Base-by-base conservation (phyloP, 768 basidiomycete species). In the Suillus variegatus region DNA sequence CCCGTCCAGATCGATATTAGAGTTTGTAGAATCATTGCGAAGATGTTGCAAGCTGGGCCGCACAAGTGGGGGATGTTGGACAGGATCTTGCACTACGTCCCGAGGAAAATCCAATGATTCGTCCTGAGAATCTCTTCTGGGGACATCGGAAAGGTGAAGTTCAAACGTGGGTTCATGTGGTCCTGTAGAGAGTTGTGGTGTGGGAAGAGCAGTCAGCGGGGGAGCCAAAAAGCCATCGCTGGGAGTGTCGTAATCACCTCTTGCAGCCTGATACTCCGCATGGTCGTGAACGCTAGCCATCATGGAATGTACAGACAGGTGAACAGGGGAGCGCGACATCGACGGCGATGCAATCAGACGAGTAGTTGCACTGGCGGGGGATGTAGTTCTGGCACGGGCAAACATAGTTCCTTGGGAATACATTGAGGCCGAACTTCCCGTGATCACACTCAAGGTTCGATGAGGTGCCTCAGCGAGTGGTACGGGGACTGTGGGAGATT, bases 1-100 rank as follows among this genome's bases (percentile, higher is more conserved):
- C 56, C 63, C 66, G 18, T 69, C 41, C 57, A 65, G 58, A 57
- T 69, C 61, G n/a, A 69, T 57, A 52, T 22, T 67, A 22, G 68
- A 67, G 32, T 1, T 46, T 4, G 51, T 36, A 14, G 68, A 69
- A 22, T 69, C 66, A 36, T 40, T 56, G 36, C 68, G 68, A 41
- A 52, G 41, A 22, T 66, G 67, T 55, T 55, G 54, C 54, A 55
- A 36, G 40, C 14, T 13, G 13, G 60, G 43, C 32, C 60, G 64
- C 9, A 44, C 36, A 40, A 25, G 22, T 5, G 35, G 25, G 12
- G 52, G n/a, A 28, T 41, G 22, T 28, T 16, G 44, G 6, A 40
- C n/a, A 16, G 38, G 38, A 12, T 32, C 35, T n/a, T 36, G 64
- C 16, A 62, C 40, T 14, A 57, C n/a, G 8, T 63, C 60, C 35